phyloP scores from a whole-genome alignment of 2,329 filamentous ascomycete genomes.

The Aspergillus neoniger region DNA sequence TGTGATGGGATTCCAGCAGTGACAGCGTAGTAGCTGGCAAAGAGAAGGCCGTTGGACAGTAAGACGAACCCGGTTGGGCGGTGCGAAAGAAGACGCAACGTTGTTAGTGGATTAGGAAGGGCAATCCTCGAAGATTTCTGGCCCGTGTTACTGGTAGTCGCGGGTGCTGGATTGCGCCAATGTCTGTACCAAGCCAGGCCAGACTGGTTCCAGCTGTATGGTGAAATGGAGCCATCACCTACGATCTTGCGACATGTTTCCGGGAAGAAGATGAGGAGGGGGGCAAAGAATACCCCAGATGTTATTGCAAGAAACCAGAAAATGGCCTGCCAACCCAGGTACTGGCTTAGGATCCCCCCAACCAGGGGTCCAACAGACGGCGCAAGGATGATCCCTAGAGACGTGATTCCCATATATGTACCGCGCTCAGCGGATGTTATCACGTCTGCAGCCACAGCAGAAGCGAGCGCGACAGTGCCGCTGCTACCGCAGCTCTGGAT shows the following conservation, averaged over 20 bases:
- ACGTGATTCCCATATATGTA: conserved; percentile 42
- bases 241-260: conserved; percentile 41
- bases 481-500: conserved; percentile 48
- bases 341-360: conserved; percentile 51
- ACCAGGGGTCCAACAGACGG: conserved; percentile 55
- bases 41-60: conserved; percentile 40
- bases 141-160: conserved; percentile 35
- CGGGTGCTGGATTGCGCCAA: conserved; percentile 20
- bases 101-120: conserved; percentile 43
- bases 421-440: conserved; percentile 45
- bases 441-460: conserved; percentile 46
- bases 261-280: conserved; percentile 33
- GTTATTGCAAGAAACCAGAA: conserved; percentile 57
- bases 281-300: conserved; percentile 30
- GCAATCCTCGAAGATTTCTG: conserved; percentile 16
- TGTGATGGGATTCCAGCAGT: conserved; percentile 42
- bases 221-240: conserved; percentile 32
- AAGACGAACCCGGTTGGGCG: conserved; percentile 42
- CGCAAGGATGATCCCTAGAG: conserved; percentile 39
- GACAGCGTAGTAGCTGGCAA: conserved; percentile 47
- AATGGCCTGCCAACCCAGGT: conserved; percentile 54
- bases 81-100: conserved; percentile 37
- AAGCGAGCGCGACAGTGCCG: conserved; percentile 44
- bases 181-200: conserved; percentile 16
- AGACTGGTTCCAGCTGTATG: conserved; percentile 34